A percentile compares a stretch with the other conserved stretches of the same genome.
Evolutionary conservation across 116 monocot genomes (phyloP).

Genomic region (Dioscorea cayenensis): DNA sequence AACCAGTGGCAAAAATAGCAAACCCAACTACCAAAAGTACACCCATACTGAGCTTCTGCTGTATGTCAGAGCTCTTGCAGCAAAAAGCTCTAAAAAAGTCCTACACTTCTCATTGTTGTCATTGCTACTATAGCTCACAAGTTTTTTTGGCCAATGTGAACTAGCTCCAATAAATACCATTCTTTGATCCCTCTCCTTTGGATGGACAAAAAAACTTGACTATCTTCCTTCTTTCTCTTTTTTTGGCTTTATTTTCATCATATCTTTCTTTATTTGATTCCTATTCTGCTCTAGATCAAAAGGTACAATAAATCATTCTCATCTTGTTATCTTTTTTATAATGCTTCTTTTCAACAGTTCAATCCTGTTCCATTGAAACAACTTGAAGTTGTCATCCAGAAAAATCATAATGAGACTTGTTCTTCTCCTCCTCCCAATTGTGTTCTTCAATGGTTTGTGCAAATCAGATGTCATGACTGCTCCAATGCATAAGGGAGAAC

Average conservation of each 20-base stretch:
- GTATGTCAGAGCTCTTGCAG: not conserved
- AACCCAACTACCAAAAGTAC: not conserved
- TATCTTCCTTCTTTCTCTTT: not conserved
- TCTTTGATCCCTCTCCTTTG: not conserved
- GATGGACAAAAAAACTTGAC: not conserved
- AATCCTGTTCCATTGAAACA: not conserved
- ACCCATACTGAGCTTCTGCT: not conserved
- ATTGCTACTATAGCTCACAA: not conserved
- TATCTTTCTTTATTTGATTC: constrained; percentile 1
- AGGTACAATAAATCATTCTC: not conserved
- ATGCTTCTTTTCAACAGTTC: not conserved
- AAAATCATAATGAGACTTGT: constrained; percentile 2
- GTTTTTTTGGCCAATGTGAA: not conserved
- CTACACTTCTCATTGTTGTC: constrained; percentile 1
- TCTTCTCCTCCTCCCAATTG: constrained; percentile 5
- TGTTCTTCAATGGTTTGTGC: constrained; percentile 7
- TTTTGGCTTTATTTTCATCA: not conserved
- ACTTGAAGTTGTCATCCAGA: not conserved
- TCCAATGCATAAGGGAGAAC: constrained; percentile 32
- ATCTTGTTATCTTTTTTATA: not conserved
- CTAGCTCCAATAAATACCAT: constrained; percentile 4
- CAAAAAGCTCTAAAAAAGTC: not conserved
- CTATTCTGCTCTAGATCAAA: not conserved
- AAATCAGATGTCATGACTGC: constrained; percentile 12
- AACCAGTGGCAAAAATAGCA: not conserved